Conservation (phyloP, 2,329 filamentous ascomycete genomes). For the Xylariaceae sp. region DNA sequence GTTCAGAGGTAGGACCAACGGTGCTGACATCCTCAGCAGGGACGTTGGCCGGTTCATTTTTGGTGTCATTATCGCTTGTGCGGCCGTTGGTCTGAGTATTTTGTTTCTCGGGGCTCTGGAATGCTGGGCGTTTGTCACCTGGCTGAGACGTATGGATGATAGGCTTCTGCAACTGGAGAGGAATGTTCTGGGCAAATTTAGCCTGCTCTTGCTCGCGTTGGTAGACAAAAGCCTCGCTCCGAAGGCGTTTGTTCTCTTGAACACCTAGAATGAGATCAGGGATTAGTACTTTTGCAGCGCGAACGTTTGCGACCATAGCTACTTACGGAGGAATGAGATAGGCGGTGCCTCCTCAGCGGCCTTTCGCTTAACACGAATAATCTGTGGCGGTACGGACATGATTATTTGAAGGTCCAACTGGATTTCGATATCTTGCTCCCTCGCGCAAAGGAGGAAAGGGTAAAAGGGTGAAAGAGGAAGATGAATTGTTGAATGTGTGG, state of each 20-base stretch:
- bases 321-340: slow-evolving; percentile 59
- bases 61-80: slow-evolving; percentile 11
- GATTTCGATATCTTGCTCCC: too few species aligned
- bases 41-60: slow-evolving; percentile 2
- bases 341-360: slow-evolving; percentile 55
- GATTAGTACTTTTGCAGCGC: neutral
- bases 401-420: neutral
- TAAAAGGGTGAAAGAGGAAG: neutral
- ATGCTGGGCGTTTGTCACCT: slow-evolving; percentile 37
- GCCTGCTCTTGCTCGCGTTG: slow-evolving; percentile 49
- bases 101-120: slow-evolving; percentile 26
- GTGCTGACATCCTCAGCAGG: slow-evolving; percentile 1
- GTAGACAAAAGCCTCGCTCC: slow-evolving; percentile 58
- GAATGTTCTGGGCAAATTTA: slow-evolving; percentile 30
- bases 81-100: slow-evolving; percentile 10
- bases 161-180: slow-evolving; percentile 38
- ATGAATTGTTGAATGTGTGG: neutral
- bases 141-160: slow-evolving; percentile 53
- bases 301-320: neutral
- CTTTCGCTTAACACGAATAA: slow-evolving; percentile 65
- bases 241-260: slow-evolving; percentile 57
- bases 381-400: slow-evolving; percentile 61
- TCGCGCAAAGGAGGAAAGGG: too few species aligned
- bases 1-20: slow-evolving; percentile 37
- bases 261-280: slow-evolving; percentile 45